Evolutionary conservation across 2,329 filamentous ascomycete species (phyloP), one percentile per base, ranked within the genome.

Genomic region (Monosporascus ibericus): DNA sequence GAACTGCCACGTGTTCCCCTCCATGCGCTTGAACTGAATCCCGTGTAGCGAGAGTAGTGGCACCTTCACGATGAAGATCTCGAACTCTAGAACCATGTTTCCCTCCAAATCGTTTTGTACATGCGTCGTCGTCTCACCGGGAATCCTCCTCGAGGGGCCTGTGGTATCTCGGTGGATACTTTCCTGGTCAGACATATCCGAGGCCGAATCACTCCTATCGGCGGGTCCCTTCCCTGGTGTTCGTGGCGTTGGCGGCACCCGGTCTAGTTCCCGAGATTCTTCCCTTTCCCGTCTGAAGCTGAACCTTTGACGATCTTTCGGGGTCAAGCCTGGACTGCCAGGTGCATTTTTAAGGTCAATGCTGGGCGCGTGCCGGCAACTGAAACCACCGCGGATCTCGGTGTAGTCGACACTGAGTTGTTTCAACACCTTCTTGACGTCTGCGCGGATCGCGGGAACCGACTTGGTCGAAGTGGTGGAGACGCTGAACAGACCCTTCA

Each of bases 41-140:
- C 94, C 94, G 66, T 99, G 92, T 52, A 99, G 74, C 42, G 88
- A 91, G 55, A 99, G 84, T 49, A 99, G 75, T 14, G 94, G 94
- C 25, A 99, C 91, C 73, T 99, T 99, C 68, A 99, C 94, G 61
- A 99, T 94, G 60, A 96, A 85, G 57, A 97, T 96, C 68, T 99
- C 94, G 66, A 97, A 99, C 58, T 89, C 85, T 49, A 97, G 75
- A 39, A 89, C 79, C 80, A 95, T 86, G 70, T 84, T 92, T 53
- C 84, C 87, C 3, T 91, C 92, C 27, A 95, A 80, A 63, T 96
- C 92, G 60, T 84, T 92, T 68, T 95, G 90, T 24, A 96, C 91
- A 54, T 94, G 90, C 3, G 92, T 96, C 48, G 86, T 91, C 24
- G 91, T 97, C 72, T 95, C 94, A 22, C 90, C 92, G 1, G 89